These are phyloP conservation scores for Chalaropsis thielavioides DNA, from an alignment of 2,329 filamentous ascomycete genomes.

Conservation along the genomic window DNA sequence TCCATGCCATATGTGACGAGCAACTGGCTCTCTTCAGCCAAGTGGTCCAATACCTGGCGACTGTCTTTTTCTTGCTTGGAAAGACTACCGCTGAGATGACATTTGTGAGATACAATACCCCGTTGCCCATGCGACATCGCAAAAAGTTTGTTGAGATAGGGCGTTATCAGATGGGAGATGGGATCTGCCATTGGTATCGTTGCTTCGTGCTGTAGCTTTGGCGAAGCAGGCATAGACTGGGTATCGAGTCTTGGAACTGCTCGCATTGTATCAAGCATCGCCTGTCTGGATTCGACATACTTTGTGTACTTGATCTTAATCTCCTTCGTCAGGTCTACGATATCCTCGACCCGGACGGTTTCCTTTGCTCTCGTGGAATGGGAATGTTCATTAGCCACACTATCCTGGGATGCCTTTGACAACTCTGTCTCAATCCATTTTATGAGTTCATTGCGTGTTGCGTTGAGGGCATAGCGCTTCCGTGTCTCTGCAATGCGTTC, in stretches of 20 bases:
- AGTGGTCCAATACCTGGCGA: slow-evolving; percentile 35
- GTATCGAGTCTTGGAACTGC: slow-evolving; percentile 11
- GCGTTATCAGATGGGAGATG: slow-evolving; percentile 35
- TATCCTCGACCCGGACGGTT: slow-evolving; percentile 13
- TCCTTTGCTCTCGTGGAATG: slow-evolving; percentile 11
- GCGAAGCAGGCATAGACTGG: slow-evolving; percentile 9
- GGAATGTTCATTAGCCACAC: neutral
- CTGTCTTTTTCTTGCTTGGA: slow-evolving; percentile 37
- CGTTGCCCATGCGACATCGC: slow-evolving; percentile 42
- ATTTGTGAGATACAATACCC: slow-evolving; percentile 41
- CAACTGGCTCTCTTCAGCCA: slow-evolving; percentile 49
- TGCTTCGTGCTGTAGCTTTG: neutral
- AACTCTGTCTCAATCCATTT: slow-evolving; percentile 51
- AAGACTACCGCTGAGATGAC: slow-evolving; percentile 38
- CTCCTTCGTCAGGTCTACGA: slow-evolving; percentile 20
- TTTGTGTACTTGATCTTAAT: slow-evolving; percentile 40
- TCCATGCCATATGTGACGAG: slow-evolving; percentile 38
- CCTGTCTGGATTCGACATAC: slow-evolving; percentile 37
- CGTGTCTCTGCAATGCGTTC: slow-evolving; percentile 22
- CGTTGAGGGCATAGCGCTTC: slow-evolving; percentile 39
- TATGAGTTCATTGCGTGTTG: slow-evolving; percentile 45
- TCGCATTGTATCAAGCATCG: slow-evolving; percentile 23
- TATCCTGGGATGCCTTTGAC: slow-evolving; percentile 13
- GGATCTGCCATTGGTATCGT: slow-evolving; percentile 18
- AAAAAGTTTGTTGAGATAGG: slow-evolving; percentile 42